Conservation (phyloP, 2,329 filamentous ascomycete genomes). For the Nothophoma quercina region DNA sequence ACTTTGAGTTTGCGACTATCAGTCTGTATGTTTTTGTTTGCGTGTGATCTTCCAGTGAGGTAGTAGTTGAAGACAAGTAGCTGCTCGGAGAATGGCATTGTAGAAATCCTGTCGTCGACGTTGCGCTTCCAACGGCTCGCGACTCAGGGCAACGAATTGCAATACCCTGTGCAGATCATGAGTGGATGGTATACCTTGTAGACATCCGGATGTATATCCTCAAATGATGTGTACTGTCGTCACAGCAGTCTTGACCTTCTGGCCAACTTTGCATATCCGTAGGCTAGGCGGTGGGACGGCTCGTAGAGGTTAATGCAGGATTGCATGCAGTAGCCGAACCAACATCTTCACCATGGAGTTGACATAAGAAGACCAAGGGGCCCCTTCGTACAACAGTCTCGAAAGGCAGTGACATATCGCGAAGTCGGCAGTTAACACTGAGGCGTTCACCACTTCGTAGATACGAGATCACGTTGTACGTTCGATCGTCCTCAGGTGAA, state of each 20-base stretch:
- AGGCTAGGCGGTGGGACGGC: not conserved
- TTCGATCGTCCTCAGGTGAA: not conserved
- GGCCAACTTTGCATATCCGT: not conserved
- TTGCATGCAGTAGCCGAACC: not conserved
- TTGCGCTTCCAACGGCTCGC: not conserved
- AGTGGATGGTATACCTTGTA: not conserved
- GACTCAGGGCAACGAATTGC: not conserved
- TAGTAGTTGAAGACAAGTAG: not conserved
- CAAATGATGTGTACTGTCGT: not conserved
- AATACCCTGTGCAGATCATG: conserved; percentile 2
- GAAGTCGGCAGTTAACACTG: not conserved
- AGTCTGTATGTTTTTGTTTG: no score
- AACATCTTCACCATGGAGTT: not conserved
- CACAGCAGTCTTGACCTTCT: not conserved
- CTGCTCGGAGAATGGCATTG: not conserved
- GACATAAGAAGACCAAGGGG: not conserved
- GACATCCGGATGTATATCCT: not conserved
- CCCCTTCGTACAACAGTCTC: not conserved
- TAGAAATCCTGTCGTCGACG: not conserved
- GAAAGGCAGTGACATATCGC: not conserved
- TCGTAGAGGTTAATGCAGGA: not conserved
- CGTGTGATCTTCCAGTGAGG: no score
- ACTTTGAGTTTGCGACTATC: no score
- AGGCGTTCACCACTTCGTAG: not conserved
- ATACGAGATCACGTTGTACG: not conserved